Base-by-base conservation (phyloP, 2,329 filamentous ascomycete genomes). In the Escovopsis weberi region DNA sequence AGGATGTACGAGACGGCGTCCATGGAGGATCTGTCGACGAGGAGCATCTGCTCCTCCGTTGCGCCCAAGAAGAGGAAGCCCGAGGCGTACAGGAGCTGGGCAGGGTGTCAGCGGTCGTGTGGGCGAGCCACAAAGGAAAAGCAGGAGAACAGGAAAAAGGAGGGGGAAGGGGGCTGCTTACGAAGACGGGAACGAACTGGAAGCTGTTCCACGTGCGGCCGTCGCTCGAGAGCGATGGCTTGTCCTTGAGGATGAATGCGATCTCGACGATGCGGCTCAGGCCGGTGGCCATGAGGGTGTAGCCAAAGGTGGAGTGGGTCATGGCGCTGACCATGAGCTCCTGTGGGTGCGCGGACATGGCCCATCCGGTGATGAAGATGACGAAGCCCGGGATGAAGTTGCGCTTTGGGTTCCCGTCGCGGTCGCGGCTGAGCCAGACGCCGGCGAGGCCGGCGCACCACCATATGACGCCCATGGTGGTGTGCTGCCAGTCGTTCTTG, bases 381-480 rank as follows among this genome's bases (percentile, higher is more conserved):
- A 98, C 86, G 48, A 96, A 83, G 11, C 78, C 88, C 1, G 91
- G 91, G 43, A 98, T 79, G 47, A 98, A 78, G 64, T 98, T 98
- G 51, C 91, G 77, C 69, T 89, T 87, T 8, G 91, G 88, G 36
- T 78, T 72, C 41, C 91, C 89, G 48, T 89, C 79, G 44, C 85
- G 78, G 57, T 81, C 85, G 48, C 78, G 75, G 59, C 86, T 94
- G 34, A 98, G 70, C 91, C 89, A 98, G 41, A 98, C 74, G 36
- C 91, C 91, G 10, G 89, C 74, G 28, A 98, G 67, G 23, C 91
- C 91, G 7, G 91, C 89, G 53, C 80, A 84, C 89, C 89, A 98
- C 91, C 91, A 98, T 41, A 98, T 79, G 48, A 98, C 78, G n/a
- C 91, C 91, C 89, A 98, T 96, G n/a, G 84, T 85, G 0, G 91